A percentile compares a stretch with the other conserved stretches of the same genome.
Conservation (phyloP, 805 yeast genomes). For the Candida krabiensis region DNA sequence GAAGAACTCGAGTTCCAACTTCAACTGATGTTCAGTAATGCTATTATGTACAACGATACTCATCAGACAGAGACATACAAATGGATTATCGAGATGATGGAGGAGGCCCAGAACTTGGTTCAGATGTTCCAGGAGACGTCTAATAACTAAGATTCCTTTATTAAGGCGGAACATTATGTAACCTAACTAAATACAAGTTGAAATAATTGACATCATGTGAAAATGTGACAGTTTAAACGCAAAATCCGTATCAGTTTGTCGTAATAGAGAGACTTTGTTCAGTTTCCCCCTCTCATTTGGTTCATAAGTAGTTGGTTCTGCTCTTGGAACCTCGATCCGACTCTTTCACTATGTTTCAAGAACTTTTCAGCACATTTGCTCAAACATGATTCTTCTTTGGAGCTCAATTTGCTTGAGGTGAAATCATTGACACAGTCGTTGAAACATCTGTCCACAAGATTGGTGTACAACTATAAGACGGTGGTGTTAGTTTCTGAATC, state of each 20-base stretch:
- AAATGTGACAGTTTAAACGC: no score
- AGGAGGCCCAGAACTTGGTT: constrained; percentile 58
- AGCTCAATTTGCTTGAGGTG: constrained; percentile 84
- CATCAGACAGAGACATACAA: constrained; percentile 55
- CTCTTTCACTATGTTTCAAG: constrained; percentile 96
- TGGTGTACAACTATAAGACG: constrained; percentile 67
- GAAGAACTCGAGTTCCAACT: constrained; percentile 65
- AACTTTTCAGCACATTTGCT: constrained; percentile 95
- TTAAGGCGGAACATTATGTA: constrained; percentile 1
- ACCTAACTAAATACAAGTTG: constrained; percentile 16
- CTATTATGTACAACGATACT: constrained; percentile 75
- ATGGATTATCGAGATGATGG: constrained; percentile 70
- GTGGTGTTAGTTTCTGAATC: constrained; percentile 1
- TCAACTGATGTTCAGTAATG: constrained; percentile 78
- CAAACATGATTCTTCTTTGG: constrained; percentile 84
- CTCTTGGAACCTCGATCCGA: constrained; percentile 98
- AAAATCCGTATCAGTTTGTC: no score
- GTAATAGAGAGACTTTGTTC: constrained; percentile 1
- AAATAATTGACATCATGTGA: constrained; percentile 5
- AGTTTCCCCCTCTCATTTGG: constrained; percentile 47
- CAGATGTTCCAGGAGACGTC: constrained; percentile 54
- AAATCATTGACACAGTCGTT: constrained; percentile 97
- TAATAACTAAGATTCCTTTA: constrained; percentile 7
- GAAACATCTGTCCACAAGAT: constrained; percentile 95
- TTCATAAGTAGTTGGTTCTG: constrained; percentile 80